phyloP scores from a whole-genome alignment of 371 early-diverging fungal species.

The Mucor plumbeus region DNA sequence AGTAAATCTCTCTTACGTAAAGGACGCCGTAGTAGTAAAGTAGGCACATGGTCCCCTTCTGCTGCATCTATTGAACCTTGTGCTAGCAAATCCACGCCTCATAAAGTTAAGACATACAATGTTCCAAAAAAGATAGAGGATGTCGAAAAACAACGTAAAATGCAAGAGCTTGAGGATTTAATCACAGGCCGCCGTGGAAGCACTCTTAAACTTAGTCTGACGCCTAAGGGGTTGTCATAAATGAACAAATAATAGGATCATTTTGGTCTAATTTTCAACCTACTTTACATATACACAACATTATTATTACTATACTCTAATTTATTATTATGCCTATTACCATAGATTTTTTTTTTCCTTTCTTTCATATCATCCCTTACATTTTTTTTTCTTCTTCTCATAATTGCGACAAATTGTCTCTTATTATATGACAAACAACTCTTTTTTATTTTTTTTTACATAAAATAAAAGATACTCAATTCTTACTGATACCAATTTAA shows the following conservation, averaged over 20 bases:
- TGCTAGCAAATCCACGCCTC: constrained; percentile 36
- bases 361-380: neutral
- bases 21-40: constrained; percentile 27
- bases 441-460: neutral
- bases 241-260: constrained; percentile 8
- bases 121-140: constrained; percentile 26
- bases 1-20: constrained; percentile 10
- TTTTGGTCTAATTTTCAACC: neutral
- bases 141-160: constrained; percentile 38
- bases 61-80: constrained; percentile 18
- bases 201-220: constrained; percentile 50
- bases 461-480: neutral
- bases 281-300: neutral
- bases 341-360: neutral
- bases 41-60: constrained; percentile 6
- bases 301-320: constrained; percentile 1
- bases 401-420: neutral
- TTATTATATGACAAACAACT: constrained; percentile 3
- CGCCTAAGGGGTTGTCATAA: constrained; percentile 40
- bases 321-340: neutral
- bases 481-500: neutral
- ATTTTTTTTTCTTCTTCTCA: neutral
- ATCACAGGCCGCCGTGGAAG: constrained; percentile 52
- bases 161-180: constrained; percentile 47
- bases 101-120: constrained; percentile 47